Evolutionary conservation across 2,329 filamentous ascomycete species (phyloP), one percentile per base, ranked within the genome.

Genomic region (Alternaria rosae): DNA sequence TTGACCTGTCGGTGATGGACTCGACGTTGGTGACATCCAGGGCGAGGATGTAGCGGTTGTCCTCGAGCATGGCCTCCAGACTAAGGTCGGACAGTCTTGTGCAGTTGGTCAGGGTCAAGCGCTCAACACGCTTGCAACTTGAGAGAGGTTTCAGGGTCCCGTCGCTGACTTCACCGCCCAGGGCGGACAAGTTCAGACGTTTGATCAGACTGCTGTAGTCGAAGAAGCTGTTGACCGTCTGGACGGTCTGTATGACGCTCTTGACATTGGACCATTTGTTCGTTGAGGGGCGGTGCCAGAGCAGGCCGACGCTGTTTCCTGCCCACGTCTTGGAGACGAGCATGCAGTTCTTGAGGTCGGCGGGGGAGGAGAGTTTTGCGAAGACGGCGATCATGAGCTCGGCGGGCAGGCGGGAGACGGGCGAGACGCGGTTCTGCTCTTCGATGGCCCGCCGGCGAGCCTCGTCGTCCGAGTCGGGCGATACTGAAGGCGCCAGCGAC

Each of bases 301-400:
- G 85, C 68, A 97, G 86, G 66, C 95, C 94, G 69, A 98, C 95
- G 54, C 92, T 91, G 76, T 97, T 97, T 66, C 91, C 86, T 26
- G 95, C 92, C 95, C 95, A 99, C 65, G 91, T 88, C 80, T 93
- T 94, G 75, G 91, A 97, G n/a, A 97, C 94, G 67, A 95, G 85
- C 92, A 98, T 94, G 80, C 92, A 96, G 80, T 89, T 90, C 69
- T 93, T 87, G 70, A 97, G 86, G 75, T 99, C 94, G 45, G 85
- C 82, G 3, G 93, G 87, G 12, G 87, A 88, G 72, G 85, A 89
- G 60, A 99, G 87, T 79, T 93, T 95, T 35, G 92, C 86, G 80
- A 99, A 97, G 74, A 98, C 91, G 80, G 89, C 88, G 74, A 99
- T 97, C 76, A 98, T 89, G 64, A 99, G 91, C 84, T 99, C 95